Evolutionary conservation across 148 eudicot species (phyloP).

Genomic region (Drosera capensis): DNA sequence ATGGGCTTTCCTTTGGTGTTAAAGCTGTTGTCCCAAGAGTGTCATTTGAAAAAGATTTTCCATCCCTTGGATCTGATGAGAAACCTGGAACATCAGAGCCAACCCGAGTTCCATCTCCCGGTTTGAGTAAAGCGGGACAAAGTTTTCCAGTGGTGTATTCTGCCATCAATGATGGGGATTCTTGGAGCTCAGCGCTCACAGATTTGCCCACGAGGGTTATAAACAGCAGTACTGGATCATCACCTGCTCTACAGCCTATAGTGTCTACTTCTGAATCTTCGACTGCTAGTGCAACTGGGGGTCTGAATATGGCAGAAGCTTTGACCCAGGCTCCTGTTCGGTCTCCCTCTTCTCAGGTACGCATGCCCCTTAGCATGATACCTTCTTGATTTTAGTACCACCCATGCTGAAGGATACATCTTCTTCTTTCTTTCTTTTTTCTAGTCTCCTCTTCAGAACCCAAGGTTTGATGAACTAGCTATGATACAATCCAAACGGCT

Average conservation of each 20-base stretch:
- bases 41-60: constrained; percentile 69
- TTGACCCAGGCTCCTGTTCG: constrained; percentile 61
- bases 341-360: constrained; percentile 53
- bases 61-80: constrained; percentile 58
- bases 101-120: constrained; percentile 57
- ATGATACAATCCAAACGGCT: constrained; percentile 57
- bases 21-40: constrained; percentile 24
- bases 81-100: constrained; percentile 41
- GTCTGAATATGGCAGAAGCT: constrained; percentile 83
- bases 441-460: constrained; percentile 41
- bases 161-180: constrained; percentile 50
- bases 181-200: constrained; percentile 87
- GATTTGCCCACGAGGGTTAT: constrained; percentile 57
- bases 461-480: constrained; percentile 68
- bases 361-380: background rate
- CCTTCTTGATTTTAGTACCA: background rate
- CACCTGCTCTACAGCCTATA: constrained; percentile 21
- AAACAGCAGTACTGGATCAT: constrained; percentile 18
- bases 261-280: constrained; percentile 14
- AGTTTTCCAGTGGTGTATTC: constrained; percentile 43
- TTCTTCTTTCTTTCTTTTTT: constrained; percentile 12
- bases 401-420: background rate
- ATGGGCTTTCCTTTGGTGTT: constrained; percentile 22
- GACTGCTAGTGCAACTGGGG: constrained; percentile 20
- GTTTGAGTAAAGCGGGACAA: constrained; percentile 46